Evolutionary conservation across 1,284 basidiomycete species (phyloP), one percentile per base, ranked within the genome.

Genomic region (Marasmius oreades): DNA sequence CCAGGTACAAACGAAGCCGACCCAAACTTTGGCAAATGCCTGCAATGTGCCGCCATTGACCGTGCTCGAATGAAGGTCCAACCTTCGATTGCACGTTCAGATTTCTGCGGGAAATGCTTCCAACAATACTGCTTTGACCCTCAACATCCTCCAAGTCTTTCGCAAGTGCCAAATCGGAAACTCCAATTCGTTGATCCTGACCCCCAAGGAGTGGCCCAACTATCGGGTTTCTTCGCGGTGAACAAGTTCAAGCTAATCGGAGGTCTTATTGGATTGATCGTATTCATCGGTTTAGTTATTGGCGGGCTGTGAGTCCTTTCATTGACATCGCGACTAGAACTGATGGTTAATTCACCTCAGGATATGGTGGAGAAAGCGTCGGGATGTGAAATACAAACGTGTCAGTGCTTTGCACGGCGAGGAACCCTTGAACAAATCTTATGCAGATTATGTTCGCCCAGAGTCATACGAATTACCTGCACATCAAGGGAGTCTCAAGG

Each of bases 31-130:
- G 79, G 79, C n/a, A 70, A 70, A 39, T 82, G 81, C 60, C 64
- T 82, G 1, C 80, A 82, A 64, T 83, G 81, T 61, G 80, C 78
- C 24, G 77, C 75, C 31, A 70, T 84, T 57, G 81, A 84, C 64
- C 77, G 81, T n/a, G 76, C 75, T 8, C 74, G 81, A 23, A 54
- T 67, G 50, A 76, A 75, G 57, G 50, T 68, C 11, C 65, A 63
- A 5, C 73, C 74, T 2, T 26, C 64, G 1, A 59, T 77, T 5
- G 46, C 67, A 2, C 77, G 80, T 22, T 82, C 81, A 14, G 63
- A 69, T 4, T 60, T 76, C 34, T 84, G 82, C 64, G 57, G 67
- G 4, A 61, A 70, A 47, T 83, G 81, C 60, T 83, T 84, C 69
- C 62, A 73, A 47, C 78, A 77, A 61, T 83, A 83, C 58, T 84